These are phyloP conservation scores for Hanseniaspora vineae DNA, from an alignment of 805 yeast genomes.

Conservation along the genomic window DNA sequence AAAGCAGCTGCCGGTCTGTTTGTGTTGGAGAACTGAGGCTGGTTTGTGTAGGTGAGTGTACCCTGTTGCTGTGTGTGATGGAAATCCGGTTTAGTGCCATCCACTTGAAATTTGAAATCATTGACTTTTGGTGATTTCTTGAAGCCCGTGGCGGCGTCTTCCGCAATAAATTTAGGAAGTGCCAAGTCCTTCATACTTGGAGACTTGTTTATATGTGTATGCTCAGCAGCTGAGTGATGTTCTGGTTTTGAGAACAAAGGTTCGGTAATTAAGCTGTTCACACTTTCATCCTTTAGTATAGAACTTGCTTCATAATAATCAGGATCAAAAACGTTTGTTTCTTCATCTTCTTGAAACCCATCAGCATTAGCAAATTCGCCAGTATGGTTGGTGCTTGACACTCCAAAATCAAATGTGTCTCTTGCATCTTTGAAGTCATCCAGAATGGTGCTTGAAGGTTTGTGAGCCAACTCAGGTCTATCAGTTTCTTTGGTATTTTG, in stretches of 20 bases:
- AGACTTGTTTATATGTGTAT: constrained; percentile 7
- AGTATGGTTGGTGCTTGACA: background rate
- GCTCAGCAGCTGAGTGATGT: too few species aligned
- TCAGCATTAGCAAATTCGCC: background rate
- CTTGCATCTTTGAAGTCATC: background rate
- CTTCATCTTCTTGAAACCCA: background rate
- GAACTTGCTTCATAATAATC: constrained; percentile 17
- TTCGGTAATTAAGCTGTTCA: constrained; percentile 9
- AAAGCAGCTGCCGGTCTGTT: background rate
- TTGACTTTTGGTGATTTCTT: background rate
- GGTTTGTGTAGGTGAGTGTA: background rate
- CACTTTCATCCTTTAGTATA: constrained; percentile 9
- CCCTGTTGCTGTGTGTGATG: background rate
- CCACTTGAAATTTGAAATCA: background rate
- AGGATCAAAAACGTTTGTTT: constrained; percentile 19
- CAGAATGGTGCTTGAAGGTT: background rate
- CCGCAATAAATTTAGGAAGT: background rate
- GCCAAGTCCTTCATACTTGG: constrained; percentile 5
- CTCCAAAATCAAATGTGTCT: constrained; percentile 8
- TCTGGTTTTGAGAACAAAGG: too few species aligned
- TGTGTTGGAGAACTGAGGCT: background rate
- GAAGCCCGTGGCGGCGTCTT: background rate
- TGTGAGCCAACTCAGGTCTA: background rate
- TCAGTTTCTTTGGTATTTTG: background rate
- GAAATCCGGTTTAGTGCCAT: background rate